Conservation (phyloP, 1,139 yeast species). For the Scheffersomyces cryptocercus region DNA sequence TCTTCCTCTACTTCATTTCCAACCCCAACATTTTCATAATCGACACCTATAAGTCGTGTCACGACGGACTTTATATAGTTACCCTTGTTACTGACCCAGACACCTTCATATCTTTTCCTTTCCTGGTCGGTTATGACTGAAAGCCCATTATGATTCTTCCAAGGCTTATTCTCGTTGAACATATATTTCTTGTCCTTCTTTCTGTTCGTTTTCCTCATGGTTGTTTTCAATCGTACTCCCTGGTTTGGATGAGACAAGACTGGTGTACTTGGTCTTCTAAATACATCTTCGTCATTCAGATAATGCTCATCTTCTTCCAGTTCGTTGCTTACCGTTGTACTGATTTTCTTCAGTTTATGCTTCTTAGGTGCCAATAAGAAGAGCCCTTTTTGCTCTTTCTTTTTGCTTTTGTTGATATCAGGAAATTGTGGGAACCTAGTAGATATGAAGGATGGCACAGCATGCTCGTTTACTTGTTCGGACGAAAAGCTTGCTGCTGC, state of each 20-base stretch:
- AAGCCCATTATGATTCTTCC: slow-evolving; percentile 82
- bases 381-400: slow-evolving; percentile 6
- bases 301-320: slow-evolving; percentile 14
- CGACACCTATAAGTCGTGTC: slow-evolving; percentile 35
- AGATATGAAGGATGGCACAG: no score
- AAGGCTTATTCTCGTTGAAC: slow-evolving; percentile 90
- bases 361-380: slow-evolving; percentile 1
- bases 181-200: slow-evolving; percentile 41
- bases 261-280: slow-evolving; percentile 8
- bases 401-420: slow-evolving; percentile 6
- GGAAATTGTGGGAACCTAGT: slow-evolving; percentile 16
- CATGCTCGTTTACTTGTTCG: no score
- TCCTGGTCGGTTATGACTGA: slow-evolving; percentile 67
- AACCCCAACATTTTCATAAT: slow-evolving; percentile 21
- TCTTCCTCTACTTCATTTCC: slow-evolving; percentile 15
- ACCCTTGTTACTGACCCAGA: slow-evolving; percentile 89
- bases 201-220: slow-evolving; percentile 64
- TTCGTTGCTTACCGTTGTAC: slow-evolving; percentile 13
- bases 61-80: slow-evolving; percentile 50
- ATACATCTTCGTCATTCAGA: slow-evolving; percentile 7
- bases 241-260: slow-evolving; percentile 11
- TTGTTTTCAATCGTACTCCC: slow-evolving; percentile 55
- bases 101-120: slow-evolving; percentile 84
- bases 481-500: no score
- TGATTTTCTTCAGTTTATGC: slow-evolving; percentile 17